Evolutionary conservation across 352 stramenopile genomes (phyloP), one percentile per base, ranked within the genome.

Genomic region (Phytophthora pistaciae): DNA sequence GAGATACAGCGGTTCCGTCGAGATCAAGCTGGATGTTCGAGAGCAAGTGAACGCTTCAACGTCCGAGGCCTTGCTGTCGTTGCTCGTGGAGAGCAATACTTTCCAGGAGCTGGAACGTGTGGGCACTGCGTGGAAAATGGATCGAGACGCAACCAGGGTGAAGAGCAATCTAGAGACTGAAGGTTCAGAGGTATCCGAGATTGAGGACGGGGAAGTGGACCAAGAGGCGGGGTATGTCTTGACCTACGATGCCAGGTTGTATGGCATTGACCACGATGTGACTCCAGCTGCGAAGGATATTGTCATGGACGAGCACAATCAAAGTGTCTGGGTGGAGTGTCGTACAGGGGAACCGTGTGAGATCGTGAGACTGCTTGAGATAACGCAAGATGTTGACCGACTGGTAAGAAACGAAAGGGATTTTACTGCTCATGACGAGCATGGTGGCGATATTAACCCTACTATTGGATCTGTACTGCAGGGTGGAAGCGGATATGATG

Each of bases 321-420:
- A 91, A 53, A 96, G 81, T 68, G 70, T 93, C 3, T 96, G 89
- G 89, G 74, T 95, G 2, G 74, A 85, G 42, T 96, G 89, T 53
- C 80, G 68, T 33, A 60, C 74, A 13, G 55, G 31, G 9, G 75
- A 64, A 56, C 64, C 64, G 11, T 96, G 89, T 72, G 79, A 87
- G 31, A 21, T 63, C 42, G 82, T 79, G 8, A 78, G 67, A n/a
- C 60, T 96, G 2, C 56, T 96, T 44, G 89, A 96, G 56, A 80
- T 94, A 36, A 87, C 84, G 3, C 86, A 93, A 64, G 83, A 93
- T 60, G 67, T 93, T 46, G 84, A 91, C 54, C 66, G 68, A 60
- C 57, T 82, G 62, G 77, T 91, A 71, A 60, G 70, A 31, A 29
- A 21, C 16, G 36, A 27, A 21, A 9, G 5, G 5, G 56, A 13